Evolutionary conservation across 208 protist genomes (phyloP).

Genomic region (Polymyxa betae): DNA sequence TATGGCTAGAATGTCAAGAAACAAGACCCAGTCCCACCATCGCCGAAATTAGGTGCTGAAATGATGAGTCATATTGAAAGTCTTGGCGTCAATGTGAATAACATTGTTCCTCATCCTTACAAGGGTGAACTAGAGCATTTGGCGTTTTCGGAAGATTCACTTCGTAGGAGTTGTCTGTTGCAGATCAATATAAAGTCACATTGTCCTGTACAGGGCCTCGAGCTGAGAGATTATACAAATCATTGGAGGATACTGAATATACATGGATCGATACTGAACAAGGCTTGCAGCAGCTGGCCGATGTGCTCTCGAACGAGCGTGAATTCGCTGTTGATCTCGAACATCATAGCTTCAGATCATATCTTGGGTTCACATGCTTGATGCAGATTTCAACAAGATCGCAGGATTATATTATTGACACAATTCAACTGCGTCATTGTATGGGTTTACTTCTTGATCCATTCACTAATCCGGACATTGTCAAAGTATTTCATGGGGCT

Average conservation of each 20-base stretch:
- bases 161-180: no score
- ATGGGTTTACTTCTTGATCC: conserved; percentile 56
- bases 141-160: neutral
- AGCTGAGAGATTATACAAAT: neutral
- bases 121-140: neutral
- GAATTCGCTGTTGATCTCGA: conserved; percentile 64
- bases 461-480: conserved; percentile 65
- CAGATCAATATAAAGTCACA: no score
- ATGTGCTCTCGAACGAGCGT: neutral
- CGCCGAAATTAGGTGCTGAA: neutral
- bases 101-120: neutral
- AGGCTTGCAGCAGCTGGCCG: neutral
- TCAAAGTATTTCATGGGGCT: conserved; percentile 67
- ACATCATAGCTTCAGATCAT: conserved; percentile 63
- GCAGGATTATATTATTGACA: conserved; percentile 67
- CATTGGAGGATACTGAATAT: conserved; percentile 49
- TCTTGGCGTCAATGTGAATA: neutral
- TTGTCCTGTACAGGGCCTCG: neutral
- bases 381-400: conserved; percentile 64
- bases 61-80: conserved; percentile 9
- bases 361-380: conserved; percentile 67
- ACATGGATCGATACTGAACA: conserved; percentile 28
- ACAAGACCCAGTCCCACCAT: neutral
- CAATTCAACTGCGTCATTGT: conserved; percentile 59
- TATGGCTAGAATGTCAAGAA: neutral